Evolutionary conservation across 108 stramenopile species (phyloP), one percentile per base, ranked within the genome.

Genomic region (Schizochytrium sp.): DNA sequence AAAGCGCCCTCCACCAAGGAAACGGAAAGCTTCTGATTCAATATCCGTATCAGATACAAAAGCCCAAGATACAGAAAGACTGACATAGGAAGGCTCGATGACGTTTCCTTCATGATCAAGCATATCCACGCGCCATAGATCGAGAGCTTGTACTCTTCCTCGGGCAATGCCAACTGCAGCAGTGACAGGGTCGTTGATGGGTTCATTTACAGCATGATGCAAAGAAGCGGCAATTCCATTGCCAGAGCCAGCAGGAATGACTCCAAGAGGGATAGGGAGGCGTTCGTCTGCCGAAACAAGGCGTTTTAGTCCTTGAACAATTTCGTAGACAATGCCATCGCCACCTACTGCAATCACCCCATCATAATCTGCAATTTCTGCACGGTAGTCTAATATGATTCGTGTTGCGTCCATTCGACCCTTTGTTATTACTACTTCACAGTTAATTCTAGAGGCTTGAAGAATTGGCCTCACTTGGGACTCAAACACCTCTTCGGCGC

Each of bases 321-420:
- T 28, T 53, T 83, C 76, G 2, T 47, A 83, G 50, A 83, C 40
- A 38, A 83, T 83, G 76, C 76, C 76, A 55, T 83, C 76, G 8
- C 76, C 76, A 10, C 76, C 76, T 47, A 83, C 76, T 7, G 28
- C 76, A 83, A 83, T 83, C 10, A 83, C 40, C 5, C 76, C 76
- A 40, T 83, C 76, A 40, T 55, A 40, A 13, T 83, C 53, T 13
- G 28, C n/a, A 47, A 83, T 47, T 7, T 7, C 28, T 38, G 40
- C 7, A 47, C 28, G 53, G 13, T 10, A n/a, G 28, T 49, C n/a
- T 5, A 83, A 28, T 15, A 83, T 53, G 40, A 83, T 83, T 5
- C 38, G 47, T 38, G 40, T 83, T 47, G 76, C 76, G 76, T 83
- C 76, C 76, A 49, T 55, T 40, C n/a, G 76, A 5, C 50, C 47